A percentile compares a stretch with the other conserved stretches of the same genome.
These are phyloP conservation scores for Falciphora oryzae DNA, from an alignment of 2,329 filamentous ascomycete genomes.

Conservation along the genomic window DNA sequence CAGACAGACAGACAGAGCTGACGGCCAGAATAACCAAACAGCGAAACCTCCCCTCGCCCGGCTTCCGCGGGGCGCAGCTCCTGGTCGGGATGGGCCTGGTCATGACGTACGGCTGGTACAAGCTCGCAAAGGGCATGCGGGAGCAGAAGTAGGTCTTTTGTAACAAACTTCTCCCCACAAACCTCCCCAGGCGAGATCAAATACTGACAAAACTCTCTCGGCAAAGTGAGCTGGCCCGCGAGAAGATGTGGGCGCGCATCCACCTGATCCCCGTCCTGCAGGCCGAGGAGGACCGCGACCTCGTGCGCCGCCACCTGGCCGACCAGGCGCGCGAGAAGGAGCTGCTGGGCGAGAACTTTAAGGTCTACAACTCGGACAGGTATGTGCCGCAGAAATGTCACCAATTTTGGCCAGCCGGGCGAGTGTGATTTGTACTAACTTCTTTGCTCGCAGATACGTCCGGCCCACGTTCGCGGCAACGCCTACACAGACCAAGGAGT, in stretches of 20 bases:
- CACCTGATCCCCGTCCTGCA: constrained; percentile 90
- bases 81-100: constrained; percentile 70
- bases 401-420: too few relatives aligned
- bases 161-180: too few relatives aligned
- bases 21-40: constrained; percentile 27
- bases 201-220: too few relatives aligned
- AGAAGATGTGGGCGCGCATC: constrained; percentile 98
- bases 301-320: constrained; percentile 79
- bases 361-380: constrained; percentile 80
- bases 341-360: constrained; percentile 74
- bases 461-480: constrained; percentile 73
- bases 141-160: constrained; percentile 79
- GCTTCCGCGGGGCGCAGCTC: constrained; percentile 78
- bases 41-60: constrained; percentile 88
- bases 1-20: neutral
- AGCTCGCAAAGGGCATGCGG: constrained; percentile 72
- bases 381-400: too few relatives aligned
- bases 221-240: constrained; percentile 79
- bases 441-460: constrained; percentile 55
- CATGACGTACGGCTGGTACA: constrained; percentile 90
- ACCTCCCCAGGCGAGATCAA: too few relatives aligned
- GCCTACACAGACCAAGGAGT: constrained; percentile 36
- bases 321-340: constrained; percentile 88
- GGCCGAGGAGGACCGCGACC: constrained; percentile 94
- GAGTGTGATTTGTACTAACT: too few relatives aligned